Conservation (phyloP, 2,329 filamentous ascomycete species). For the Colletotrichum tamarilloi region DNA sequence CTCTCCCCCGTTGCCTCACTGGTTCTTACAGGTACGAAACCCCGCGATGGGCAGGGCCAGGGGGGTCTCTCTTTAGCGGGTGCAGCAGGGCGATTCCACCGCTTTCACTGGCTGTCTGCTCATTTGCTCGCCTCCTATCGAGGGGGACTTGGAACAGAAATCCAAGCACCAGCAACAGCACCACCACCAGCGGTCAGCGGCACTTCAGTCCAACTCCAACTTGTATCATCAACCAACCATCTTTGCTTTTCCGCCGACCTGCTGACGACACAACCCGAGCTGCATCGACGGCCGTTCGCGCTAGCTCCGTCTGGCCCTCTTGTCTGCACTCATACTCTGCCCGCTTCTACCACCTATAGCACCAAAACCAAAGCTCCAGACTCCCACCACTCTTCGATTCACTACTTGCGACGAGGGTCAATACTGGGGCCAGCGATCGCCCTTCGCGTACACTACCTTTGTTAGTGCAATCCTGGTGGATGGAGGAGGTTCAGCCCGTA, state of each 20-base stretch:
- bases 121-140: constrained; percentile 14
- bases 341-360: background rate
- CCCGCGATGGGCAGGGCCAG: constrained; percentile 35
- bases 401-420: background rate
- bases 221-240: constrained; percentile 24
- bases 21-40: constrained; percentile 28
- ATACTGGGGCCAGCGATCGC: background rate
- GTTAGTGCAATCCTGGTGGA: constrained; percentile 15
- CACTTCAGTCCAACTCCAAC: background rate
- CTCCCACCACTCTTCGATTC: background rate
- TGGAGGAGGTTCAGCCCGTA: constrained; percentile 8
- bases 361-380: background rate
- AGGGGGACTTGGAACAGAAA: background rate
- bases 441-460: background rate
- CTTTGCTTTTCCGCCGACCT: constrained; percentile 17
- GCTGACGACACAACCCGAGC: constrained; percentile 29
- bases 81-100: constrained; percentile 32
- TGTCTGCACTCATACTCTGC: background rate
- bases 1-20: constrained; percentile 17
- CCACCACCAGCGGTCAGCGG: background rate
- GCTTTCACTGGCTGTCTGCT: constrained; percentile 9
- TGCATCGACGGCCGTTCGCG: constrained; percentile 23
- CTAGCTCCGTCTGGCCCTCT: constrained; percentile 4
- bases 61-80: constrained; percentile 31
- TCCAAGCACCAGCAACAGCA: background rate